Evolutionary conservation across 257 asterid species (phyloP).

Genomic region (Catharanthus roseus): DNA sequence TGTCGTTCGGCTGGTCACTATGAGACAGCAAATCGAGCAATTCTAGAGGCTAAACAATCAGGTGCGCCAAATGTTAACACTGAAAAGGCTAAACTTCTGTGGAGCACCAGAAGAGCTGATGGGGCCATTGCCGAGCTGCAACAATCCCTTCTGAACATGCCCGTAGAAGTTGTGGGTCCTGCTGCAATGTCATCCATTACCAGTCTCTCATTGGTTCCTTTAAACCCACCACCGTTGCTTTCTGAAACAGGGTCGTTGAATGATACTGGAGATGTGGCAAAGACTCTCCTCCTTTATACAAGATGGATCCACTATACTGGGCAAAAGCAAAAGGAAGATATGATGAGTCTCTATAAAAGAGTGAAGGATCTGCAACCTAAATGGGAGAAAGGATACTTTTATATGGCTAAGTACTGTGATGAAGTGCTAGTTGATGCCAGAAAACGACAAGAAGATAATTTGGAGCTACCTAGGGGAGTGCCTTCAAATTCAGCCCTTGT

Average conservation of each 20-base stretch:
- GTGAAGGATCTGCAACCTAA: constrained; percentile 90
- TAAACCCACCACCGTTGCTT: constrained; percentile 61
- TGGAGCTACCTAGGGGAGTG: constrained; percentile 42
- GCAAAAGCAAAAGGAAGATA: constrained; percentile 93
- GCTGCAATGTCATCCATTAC: constrained; percentile 81
- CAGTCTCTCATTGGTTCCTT: constrained; percentile 76
- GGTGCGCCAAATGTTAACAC: constrained; percentile 83
- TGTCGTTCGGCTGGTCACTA: constrained; percentile 98
- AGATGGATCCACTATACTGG: constrained; percentile 98
- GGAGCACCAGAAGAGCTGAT: constrained; percentile 92
- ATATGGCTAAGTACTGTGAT: constrained; percentile 91
- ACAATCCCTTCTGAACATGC: constrained; percentile 88
- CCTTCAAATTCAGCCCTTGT: constrained; percentile 41
- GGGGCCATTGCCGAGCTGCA: constrained; percentile 98
- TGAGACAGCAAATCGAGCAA: constrained; percentile 94
- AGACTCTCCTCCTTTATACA: constrained; percentile 82
- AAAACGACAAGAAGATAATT: constrained; percentile 76
- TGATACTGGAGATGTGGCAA: constrained; percentile 67
- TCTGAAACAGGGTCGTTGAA: constrained; percentile 51
- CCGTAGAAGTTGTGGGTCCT: constrained; percentile 75
- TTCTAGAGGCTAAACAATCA: constrained; percentile 80
- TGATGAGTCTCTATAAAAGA: constrained; percentile 78
- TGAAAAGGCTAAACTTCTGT: constrained; percentile 96
- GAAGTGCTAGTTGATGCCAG: constrained; percentile 95
- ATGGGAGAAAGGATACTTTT: constrained; percentile 96